These are phyloP conservation scores for Pestalotiopsis sp. DNA, from an alignment of 2,329 filamentous ascomycete species.

Conservation along the genomic window DNA sequence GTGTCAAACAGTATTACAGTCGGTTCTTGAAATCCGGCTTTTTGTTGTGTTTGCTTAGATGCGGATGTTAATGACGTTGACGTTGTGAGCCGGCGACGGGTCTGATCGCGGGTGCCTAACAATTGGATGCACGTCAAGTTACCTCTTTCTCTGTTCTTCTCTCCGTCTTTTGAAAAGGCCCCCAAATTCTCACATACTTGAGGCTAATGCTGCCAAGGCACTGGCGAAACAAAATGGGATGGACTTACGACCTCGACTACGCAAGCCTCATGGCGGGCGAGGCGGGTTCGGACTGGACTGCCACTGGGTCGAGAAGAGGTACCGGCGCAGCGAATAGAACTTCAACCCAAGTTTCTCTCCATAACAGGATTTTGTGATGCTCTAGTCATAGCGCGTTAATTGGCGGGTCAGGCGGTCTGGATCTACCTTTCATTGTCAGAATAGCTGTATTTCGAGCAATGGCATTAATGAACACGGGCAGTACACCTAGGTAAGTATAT, in stretches of 20 bases:
- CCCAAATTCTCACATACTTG: not conserved
- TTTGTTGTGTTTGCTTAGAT: not conserved
- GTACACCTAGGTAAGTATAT: too few species aligned
- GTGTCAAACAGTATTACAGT: too few species aligned
- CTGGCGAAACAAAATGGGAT: not conserved
- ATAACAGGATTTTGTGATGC: too few species aligned
- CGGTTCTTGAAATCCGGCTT: too few species aligned
- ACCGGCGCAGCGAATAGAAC: too few species aligned
- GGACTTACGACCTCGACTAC: not conserved
- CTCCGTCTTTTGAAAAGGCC: not conserved
- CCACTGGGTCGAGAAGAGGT: too few species aligned
- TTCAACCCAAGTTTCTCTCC: too few species aligned
- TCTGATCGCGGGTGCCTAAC: not conserved
- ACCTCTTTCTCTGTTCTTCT: not conserved
- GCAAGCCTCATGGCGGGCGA: not conserved
- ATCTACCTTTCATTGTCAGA: too few species aligned
- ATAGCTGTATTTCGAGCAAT: too few species aligned
- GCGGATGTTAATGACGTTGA: not conserved
- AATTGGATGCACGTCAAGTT: not conserved
- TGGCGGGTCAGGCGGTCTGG: too few species aligned
- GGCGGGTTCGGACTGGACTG: not conserved
- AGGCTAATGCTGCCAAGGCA: not conserved
- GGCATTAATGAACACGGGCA: too few species aligned
- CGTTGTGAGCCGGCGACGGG: not conserved
- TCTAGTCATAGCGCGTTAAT: too few species aligned